phyloP scores from a whole-genome alignment of 129 eudicot genomes.

The Deinandra increscens region DNA sequence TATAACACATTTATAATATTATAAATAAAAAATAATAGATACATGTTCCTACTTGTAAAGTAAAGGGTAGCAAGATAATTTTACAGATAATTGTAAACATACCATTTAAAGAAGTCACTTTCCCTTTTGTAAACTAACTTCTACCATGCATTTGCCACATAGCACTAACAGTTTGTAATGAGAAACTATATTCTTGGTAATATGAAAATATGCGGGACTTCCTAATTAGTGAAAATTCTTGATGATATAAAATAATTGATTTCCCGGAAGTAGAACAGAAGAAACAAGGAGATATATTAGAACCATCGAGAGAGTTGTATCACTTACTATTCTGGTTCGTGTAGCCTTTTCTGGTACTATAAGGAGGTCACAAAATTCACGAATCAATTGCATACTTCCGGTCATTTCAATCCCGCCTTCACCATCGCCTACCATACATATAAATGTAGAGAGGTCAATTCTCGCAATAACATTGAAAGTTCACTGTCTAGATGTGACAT shows the following conservation, averaged over 20 bases:
- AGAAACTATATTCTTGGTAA: neutral
- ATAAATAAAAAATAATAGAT: neutral
- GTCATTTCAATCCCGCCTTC: constrained; percentile 99
- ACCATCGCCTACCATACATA: constrained; percentile 64
- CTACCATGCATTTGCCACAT: neutral
- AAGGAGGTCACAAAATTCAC: constrained; percentile 85
- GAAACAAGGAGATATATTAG: neutral
- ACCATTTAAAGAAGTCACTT: neutral
- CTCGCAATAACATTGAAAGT: neutral
- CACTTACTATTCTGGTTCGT: constrained; percentile 77
- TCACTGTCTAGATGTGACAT: no score
- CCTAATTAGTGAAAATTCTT: neutral
- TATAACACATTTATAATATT: no score
- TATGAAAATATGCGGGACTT: neutral
- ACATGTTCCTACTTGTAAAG: neutral
- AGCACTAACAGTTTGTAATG: neutral
- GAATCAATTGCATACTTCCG: constrained; percentile 91
- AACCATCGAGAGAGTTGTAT: neutral
- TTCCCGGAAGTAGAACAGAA: constrained; percentile 2
- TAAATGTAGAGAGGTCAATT: neutral
- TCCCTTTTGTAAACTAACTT: neutral
- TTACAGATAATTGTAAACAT: neutral
- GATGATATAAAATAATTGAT: neutral
- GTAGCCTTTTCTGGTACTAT: constrained; percentile 70
- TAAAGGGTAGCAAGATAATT: neutral